Conservation (phyloP, 768 basidiomycete genomes). For the Leccinum uliginosum region DNA sequence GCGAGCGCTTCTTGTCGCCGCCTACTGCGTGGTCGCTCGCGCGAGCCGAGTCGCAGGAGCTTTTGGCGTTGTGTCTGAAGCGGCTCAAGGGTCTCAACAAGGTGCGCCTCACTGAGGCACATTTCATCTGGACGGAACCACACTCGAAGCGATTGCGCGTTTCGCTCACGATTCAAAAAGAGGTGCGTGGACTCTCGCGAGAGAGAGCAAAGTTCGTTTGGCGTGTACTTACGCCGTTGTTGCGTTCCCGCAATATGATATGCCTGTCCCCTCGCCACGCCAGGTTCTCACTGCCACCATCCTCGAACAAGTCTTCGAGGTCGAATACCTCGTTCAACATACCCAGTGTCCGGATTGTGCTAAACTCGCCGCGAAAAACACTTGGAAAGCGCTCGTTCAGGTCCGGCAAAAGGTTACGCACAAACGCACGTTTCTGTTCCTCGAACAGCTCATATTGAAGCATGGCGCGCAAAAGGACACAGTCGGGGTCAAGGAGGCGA, state of each 20-base stretch:
- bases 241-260: background rate
- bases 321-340: conserved; percentile 92
- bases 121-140: conserved; percentile 99
- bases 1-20: conserved; percentile 92
- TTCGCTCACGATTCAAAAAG: conserved; percentile 97
- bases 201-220: too few relatives aligned
- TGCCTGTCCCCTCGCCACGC: conserved; percentile 11
- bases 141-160: conserved; percentile 91
- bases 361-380: conserved; percentile 94
- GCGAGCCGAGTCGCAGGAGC: conserved; percentile 86
- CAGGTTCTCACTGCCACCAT: conserved; percentile 92
- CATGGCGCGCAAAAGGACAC: conserved; percentile 97
- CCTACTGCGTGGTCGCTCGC: conserved; percentile 84
- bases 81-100: conserved; percentile 92
- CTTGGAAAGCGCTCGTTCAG: conserved; percentile 97
- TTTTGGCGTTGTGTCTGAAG: conserved; percentile 90
- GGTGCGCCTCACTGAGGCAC: conserved; percentile 95
- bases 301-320: conserved; percentile 95
- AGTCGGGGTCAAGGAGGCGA: conserved; percentile 86
- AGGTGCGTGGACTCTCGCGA: conserved; percentile 50
- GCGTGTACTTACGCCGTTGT: background rate
- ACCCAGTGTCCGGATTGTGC: conserved; percentile 95
- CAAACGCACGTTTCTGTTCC: conserved; percentile 95
- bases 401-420: conserved; percentile 99
- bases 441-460: conserved; percentile 96